Evolutionary conservation across 352 stramenopile genomes (phyloP).

Genomic region (Aphanomyces cochlioides): DNA sequence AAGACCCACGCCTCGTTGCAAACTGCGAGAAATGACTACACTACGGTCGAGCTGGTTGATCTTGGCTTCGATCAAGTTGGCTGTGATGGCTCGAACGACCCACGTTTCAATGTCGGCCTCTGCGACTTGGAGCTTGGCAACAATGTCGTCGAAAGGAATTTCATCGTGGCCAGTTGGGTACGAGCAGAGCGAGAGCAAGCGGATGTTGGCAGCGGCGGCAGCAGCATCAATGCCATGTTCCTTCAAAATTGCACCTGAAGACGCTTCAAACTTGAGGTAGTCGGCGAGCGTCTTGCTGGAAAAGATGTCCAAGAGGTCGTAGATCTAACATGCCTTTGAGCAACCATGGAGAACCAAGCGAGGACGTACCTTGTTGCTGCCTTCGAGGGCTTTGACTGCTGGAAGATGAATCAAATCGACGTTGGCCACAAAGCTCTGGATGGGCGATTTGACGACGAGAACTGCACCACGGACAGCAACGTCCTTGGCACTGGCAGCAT

Average conservation of each 20-base stretch:
- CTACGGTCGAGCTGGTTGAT: constrained; percentile 92
- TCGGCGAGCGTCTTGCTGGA: constrained; percentile 89
- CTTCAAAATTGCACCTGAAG: constrained; percentile 59
- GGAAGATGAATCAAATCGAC: constrained; percentile 78
- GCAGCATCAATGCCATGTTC: constrained; percentile 53
- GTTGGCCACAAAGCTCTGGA: constrained; percentile 88
- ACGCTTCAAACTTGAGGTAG: constrained; percentile 80
- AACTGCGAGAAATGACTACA: constrained; percentile 77
- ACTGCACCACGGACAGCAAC: constrained; percentile 76
- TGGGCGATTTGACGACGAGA: constrained; percentile 85
- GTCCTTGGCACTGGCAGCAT: constrained; percentile 57
- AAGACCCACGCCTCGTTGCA: constrained; percentile 78
- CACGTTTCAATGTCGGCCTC: constrained; percentile 90
- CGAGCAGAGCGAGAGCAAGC: constrained; percentile 89
- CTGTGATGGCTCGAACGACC: constrained; percentile 91
- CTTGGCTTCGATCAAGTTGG: constrained; percentile 89
- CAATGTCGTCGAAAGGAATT: constrained; percentile 86
- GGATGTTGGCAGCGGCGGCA: constrained; percentile 81
- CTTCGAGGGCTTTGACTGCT: constrained; percentile 76
- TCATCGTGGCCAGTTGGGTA: constrained; percentile 89
- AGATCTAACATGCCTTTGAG: constrained; percentile 42
- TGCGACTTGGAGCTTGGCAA: constrained; percentile 71
- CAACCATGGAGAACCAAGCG: constrained; percentile 9
- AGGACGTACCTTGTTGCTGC: constrained; percentile 33
- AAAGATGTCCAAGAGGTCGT: constrained; percentile 89